Evolutionary conservation across 202 grass and related monocot species (phyloP).

Genomic region (Schoenoplectus triqueter): DNA sequence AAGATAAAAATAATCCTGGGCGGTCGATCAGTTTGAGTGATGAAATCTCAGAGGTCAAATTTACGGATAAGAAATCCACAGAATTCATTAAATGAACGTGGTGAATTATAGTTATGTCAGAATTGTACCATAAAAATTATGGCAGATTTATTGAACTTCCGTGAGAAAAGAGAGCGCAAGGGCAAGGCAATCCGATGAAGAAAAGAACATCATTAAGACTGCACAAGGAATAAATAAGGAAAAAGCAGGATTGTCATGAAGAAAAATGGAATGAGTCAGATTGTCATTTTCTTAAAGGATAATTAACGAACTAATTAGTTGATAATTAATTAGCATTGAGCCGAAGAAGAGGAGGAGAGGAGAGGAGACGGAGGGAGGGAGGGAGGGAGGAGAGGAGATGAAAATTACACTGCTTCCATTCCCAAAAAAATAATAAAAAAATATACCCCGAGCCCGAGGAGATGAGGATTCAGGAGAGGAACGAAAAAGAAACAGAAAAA

Average conservation of each 20-base stretch:
- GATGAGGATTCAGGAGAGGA: not conserved
- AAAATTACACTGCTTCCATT: not conserved
- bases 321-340: not conserved
- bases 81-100: too few species aligned
- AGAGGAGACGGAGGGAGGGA: too few species aligned
- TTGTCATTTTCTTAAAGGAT: too few species aligned
- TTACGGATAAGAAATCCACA: too few species aligned
- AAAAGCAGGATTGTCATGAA: too few species aligned
- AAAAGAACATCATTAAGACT: constrained; percentile 17
- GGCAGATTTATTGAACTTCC: not conserved
- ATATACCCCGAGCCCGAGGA: not conserved
- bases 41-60: too few species aligned
- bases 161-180: not conserved
- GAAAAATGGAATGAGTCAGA: too few species aligned
- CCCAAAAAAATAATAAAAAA: constrained; percentile 14
- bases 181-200: not conserved
- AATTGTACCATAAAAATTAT: too few species aligned
- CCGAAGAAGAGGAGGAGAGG: not conserved
- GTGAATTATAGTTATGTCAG: too few species aligned
- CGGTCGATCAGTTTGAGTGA: too few species aligned
- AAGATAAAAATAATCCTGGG: too few species aligned
- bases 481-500: not conserved
- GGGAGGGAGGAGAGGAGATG: not conserved
- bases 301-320: not conserved
- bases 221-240: not conserved